phyloP scores from a whole-genome alignment of 768 basidiomycete species.

The Dictyophora rubrovolvata region DNA sequence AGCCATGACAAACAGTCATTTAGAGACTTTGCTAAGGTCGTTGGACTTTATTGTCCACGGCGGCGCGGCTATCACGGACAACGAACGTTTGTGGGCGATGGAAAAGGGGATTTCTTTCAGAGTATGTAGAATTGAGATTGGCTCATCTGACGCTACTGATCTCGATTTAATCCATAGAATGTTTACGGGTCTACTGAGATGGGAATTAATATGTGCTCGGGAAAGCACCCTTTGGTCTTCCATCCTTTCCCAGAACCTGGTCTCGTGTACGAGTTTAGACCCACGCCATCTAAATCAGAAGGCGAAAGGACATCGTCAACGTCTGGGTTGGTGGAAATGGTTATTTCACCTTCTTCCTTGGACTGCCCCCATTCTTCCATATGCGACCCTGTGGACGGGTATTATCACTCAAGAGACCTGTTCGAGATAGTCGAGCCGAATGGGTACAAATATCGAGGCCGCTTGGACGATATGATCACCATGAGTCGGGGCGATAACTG shows the following conservation, averaged over 20 bases:
- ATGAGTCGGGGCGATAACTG: conserved; percentile 14
- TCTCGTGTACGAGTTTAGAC: neutral
- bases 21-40: neutral
- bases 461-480: conserved; percentile 83
- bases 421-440: conserved; percentile 56
- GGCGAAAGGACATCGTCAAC: neutral
- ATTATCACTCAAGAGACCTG: conserved; percentile 77
- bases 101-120: neutral
- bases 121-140: neutral
- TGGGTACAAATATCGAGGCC: conserved; percentile 54
- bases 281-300: neutral
- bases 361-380: neutral
- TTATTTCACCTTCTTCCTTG: neutral
- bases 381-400: conserved; percentile 38
- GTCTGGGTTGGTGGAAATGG: neutral
- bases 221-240: neutral
- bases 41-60: neutral
- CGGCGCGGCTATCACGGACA: neutral
- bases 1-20: neutral
- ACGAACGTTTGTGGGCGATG: neutral
- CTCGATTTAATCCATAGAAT: neutral
- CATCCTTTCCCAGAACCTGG: neutral
- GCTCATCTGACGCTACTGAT: neutral
- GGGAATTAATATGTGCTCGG: neutral
- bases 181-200: neutral